These are phyloP conservation scores for Paratinospora sagittata DNA, from an alignment of 164 flowering plant species.

Conservation along the genomic window DNA sequence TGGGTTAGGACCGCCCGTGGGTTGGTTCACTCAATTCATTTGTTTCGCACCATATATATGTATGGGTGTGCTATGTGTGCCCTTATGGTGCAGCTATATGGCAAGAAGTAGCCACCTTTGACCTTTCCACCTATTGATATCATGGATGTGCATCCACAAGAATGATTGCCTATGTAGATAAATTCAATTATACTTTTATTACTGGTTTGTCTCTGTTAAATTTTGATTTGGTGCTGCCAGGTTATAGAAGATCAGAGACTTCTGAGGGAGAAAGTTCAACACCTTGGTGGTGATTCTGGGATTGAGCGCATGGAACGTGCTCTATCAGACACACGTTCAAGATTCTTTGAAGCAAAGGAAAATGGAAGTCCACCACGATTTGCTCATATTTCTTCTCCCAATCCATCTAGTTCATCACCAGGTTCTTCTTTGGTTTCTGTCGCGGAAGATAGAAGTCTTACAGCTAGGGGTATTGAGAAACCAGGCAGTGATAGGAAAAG, in stretches of 20 bases:
- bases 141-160: too few species aligned
- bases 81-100: too few species aligned
- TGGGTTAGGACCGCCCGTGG: neutral
- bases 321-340: slow-evolving; percentile 58
- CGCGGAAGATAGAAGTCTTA: slow-evolving; percentile 21
- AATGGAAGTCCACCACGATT: slow-evolving; percentile 47
- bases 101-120: too few species aligned
- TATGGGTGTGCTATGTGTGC: neutral
- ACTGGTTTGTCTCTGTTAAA: neutral
- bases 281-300: slow-evolving; percentile 88
- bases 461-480: slow-evolving; percentile 10
- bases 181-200: neutral
- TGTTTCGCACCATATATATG: neutral
- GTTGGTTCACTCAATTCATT: neutral
- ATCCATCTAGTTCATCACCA: slow-evolving; percentile 22
- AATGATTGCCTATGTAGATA: neutral
- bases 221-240: slow-evolving; percentile 29
- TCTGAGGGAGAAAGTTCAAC: slow-evolving; percentile 78
- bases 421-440: slow-evolving; percentile 17
- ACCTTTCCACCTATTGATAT: too few species aligned
- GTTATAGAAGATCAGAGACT: slow-evolving; percentile 84
- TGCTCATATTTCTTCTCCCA: slow-evolving; percentile 35
- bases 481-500: slow-evolving; percentile 24
- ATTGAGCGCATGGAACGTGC: slow-evolving; percentile 83
- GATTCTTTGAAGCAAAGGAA: slow-evolving; percentile 61